A percentile compares a stretch with the other conserved stretches of the same genome.
phyloP scores from a whole-genome alignment of 1,139 yeast genomes.

The Sugiyamaella japonica region DNA sequence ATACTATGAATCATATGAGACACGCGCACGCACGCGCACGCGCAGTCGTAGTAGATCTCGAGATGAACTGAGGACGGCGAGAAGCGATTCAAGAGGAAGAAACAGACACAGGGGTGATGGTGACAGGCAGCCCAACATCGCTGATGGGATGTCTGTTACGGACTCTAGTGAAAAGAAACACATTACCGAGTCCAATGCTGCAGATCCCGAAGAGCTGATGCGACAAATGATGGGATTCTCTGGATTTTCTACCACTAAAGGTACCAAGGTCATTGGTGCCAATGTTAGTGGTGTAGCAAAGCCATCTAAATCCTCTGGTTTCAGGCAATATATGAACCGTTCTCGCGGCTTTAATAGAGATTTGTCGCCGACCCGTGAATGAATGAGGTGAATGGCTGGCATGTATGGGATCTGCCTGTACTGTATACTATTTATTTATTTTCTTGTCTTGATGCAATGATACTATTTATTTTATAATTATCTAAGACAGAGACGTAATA shows the following conservation, averaged over 20 bases:
- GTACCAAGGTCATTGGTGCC: conserved; percentile 49
- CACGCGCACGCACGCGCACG: neutral
- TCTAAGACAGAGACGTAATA: no score
- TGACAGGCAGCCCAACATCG: neutral
- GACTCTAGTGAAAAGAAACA: neutral
- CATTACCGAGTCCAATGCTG: neutral
- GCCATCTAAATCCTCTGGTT: conserved; percentile 47
- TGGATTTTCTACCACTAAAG: conserved; percentile 61
- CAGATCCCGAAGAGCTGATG: conserved; percentile 34
- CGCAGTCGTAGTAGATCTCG: conserved; percentile 1
- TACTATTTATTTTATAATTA: neutral
- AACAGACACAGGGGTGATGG: neutral
- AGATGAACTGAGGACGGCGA: neutral
- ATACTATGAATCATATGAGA: neutral
- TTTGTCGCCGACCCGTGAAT: conserved; percentile 48
- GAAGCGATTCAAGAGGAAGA: neutral
- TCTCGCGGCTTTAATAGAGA: conserved; percentile 61
- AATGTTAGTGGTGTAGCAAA: conserved; percentile 51
- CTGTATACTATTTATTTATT: neutral
- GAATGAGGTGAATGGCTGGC: neutral
- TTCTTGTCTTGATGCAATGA: neutral
- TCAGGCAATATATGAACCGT: conserved; percentile 69
- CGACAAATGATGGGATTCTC: conserved; percentile 62
- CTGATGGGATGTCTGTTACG: neutral
- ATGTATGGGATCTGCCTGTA: no score